These are phyloP conservation scores for Ormosia semicastrata DNA, from an alignment of 306 rosid genomes.

Conservation along the genomic window DNA sequence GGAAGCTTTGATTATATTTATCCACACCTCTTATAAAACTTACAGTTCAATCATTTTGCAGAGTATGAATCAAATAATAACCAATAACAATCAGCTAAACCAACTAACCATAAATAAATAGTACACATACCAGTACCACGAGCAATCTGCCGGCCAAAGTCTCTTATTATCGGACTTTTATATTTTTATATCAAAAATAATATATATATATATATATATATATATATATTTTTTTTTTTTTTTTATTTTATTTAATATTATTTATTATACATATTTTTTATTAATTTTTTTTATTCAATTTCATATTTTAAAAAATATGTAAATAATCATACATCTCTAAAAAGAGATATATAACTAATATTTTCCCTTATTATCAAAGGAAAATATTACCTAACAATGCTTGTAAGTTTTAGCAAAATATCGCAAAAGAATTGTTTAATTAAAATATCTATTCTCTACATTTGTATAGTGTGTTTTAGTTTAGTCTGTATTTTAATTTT, in stretches of 20 bases:
- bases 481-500: not conserved
- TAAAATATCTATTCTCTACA: not conserved
- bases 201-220: too few species aligned
- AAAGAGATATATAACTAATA: too few species aligned
- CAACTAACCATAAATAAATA: not conserved
- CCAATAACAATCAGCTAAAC: not conserved
- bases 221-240: too few species aligned
- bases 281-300: too few species aligned
- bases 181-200: too few species aligned
- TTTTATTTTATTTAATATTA: too few species aligned
- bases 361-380: not conserved
- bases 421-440: not conserved
- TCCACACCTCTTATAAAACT: not conserved
- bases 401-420: not conserved
- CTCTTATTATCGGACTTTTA: not conserved
- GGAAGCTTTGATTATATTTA: not conserved
- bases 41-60: not conserved
- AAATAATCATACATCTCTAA: too few species aligned
- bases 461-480: not conserved
- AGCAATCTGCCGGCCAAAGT: slow-evolving; percentile 4
- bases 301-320: too few species aligned
- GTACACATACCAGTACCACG: not conserved
- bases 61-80: not conserved
- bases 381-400: not conserved
- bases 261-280: too few species aligned